Base-by-base conservation (phyloP, 2,329 filamentous ascomycete species). In the Alternaria sp. region DNA sequence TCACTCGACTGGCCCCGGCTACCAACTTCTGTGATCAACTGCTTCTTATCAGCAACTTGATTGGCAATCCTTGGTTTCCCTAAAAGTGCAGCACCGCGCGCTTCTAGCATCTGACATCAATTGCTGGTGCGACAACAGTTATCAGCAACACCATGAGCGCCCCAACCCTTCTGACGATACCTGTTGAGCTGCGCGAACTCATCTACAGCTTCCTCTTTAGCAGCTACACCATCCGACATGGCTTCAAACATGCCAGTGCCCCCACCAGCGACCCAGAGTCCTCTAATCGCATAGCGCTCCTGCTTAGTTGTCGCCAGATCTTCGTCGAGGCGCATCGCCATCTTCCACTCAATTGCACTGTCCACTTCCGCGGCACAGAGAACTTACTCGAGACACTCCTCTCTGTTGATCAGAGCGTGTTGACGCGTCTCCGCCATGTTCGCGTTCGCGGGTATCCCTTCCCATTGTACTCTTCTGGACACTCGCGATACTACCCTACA, bases 291-390 rank as follows among this genome's bases (percentile, higher is more conserved):
- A 68, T 63, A 17, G 71, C 74, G 10, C 51, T 77, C 28, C 66
- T 77, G 6, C 71, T 67, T 11, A 72, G 69, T 26, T 73, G 72
- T 55, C 68, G 64, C 29, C 70, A 72, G 51, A 65, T 76, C 8
- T 58, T 71, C 40, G 39, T 60, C 24, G 74, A 77, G 64, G 72
- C 74, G 37, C 72, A 69, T 67, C 72, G 69, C 14, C 68, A 74
- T 55, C 70, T 77, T 2, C 71, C 73, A 8, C 51, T 72, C 34
- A 73, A 72, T 39, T 67, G 67, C 42, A 66, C 61, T 4, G 62
- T 77, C 6, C 69, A 74, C 34, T 77, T 77, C 26, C 69, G 69
- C 44, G 69, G 72, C 46, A 77, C 75, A 11, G 74, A 77, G 51
- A 56, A 70, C 7, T 62, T 77, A 44, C 63, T 77, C 6, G 67